A percentile compares a stretch with the other conserved stretches of the same genome.
Evolutionary conservation across 257 asterid genomes (phyloP).

Genomic region (Nemophila menziesii): DNA sequence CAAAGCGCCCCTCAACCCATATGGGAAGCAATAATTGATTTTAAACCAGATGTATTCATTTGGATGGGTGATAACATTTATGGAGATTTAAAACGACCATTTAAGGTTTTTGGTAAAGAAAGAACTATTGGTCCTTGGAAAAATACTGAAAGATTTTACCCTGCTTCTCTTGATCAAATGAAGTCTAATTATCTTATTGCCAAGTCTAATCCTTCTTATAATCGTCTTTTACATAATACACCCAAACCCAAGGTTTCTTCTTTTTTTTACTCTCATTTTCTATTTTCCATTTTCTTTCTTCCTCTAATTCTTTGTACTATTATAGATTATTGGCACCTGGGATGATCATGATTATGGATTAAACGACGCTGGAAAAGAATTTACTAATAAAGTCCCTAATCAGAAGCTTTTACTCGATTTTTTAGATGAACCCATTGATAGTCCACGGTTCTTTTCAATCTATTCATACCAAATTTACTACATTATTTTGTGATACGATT

Average conservation of each 20-base stretch:
- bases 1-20: constrained; percentile 26
- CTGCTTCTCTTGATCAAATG: constrained; percentile 21
- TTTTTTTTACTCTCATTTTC: no score
- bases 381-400: constrained; percentile 15
- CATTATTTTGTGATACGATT: no score
- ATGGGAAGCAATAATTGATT: constrained; percentile 19
- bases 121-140: constrained; percentile 30
- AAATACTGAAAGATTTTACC: constrained; percentile 20
- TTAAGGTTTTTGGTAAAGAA: constrained; percentile 19
- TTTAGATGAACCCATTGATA: constrained; percentile 21
- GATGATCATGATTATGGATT: constrained; percentile 29
- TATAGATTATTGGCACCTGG: constrained; percentile 24
- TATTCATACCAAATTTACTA: no score
- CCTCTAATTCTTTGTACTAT: background rate
- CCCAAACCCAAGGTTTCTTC: constrained; percentile 9
- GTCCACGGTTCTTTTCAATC: constrained; percentile 15
- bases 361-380: constrained; percentile 28
- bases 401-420: constrained; percentile 26
- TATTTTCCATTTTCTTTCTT: background rate
- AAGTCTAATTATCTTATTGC: constrained; percentile 8
- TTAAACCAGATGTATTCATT: constrained; percentile 21
- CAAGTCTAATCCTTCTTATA: constrained; percentile 17
- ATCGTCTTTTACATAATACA: constrained; percentile 11
- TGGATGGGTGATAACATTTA: constrained; percentile 28
- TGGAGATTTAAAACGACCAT: constrained; percentile 21